These are phyloP conservation scores for Paecilomyces variotii DNA, from an alignment of 2,329 filamentous ascomycete genomes.

Conservation along the genomic window DNA sequence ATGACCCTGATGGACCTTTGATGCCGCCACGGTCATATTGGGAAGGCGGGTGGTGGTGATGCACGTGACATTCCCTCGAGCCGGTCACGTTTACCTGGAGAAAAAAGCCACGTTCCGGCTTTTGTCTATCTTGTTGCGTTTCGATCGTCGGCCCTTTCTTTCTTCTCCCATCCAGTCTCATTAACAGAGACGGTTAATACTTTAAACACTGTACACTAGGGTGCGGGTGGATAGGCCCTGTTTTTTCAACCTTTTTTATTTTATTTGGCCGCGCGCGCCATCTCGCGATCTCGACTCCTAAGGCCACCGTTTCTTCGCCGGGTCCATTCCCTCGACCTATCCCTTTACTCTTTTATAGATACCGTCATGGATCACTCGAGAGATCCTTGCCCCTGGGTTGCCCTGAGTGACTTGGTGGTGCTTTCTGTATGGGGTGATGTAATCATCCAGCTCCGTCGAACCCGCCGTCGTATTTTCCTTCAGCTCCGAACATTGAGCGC, in stretches of 20 bases:
- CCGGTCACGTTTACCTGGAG: background rate
- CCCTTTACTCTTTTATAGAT: background rate
- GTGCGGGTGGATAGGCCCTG: background rate
- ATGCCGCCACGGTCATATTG: background rate
- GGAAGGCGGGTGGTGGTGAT: background rate
- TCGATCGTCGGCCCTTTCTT: background rate
- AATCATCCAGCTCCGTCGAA: constrained; percentile 21
- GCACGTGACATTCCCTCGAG: background rate
- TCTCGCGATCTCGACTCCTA: background rate
- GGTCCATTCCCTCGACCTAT: background rate
- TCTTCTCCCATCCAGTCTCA: background rate
- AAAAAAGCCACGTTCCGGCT: background rate
- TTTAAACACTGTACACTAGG: background rate
- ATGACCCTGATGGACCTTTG: background rate
- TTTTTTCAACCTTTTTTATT: background rate
- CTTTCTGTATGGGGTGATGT: constrained; percentile 95
- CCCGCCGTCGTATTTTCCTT: background rate
- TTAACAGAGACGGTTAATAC: background rate
- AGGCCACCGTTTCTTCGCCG: background rate
- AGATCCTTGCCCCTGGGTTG: constrained; percentile 95
- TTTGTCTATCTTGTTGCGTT: constrained; percentile 1
- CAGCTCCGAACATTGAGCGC: constrained; percentile 3
- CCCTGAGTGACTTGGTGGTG: constrained; percentile 93
- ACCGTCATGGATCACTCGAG: constrained; percentile 79
- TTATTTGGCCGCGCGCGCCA: background rate